These are phyloP conservation scores for Aspergillus japonicus DNA, from an alignment of 2,329 filamentous ascomycete genomes.

Conservation along the genomic window DNA sequence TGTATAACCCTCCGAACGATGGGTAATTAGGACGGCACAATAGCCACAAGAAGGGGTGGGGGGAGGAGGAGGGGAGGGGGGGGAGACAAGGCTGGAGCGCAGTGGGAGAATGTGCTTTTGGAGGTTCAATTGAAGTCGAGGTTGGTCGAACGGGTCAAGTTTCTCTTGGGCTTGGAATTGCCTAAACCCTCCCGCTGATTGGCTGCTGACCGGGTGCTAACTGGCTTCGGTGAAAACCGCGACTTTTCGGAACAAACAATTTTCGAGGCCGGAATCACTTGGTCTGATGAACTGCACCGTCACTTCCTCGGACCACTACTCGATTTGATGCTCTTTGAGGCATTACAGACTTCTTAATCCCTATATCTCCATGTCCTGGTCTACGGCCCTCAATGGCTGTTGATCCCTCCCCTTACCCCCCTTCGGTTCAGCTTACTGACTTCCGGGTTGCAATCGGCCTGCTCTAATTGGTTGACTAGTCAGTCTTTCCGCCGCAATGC, in stretches of 20 bases:
- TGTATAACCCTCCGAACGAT: conserved; percentile 38
- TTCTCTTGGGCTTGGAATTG: conserved; percentile 37
- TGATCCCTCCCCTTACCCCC: not conserved
- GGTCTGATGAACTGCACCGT: not conserved
- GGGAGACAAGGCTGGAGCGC: conserved; percentile 25
- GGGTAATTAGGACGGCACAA: conserved; percentile 31
- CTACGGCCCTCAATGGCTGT: not conserved
- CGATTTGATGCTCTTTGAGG: not conserved
- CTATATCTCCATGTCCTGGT: not conserved
- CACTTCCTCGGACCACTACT: not conserved
- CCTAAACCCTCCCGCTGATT: conserved; percentile 41
- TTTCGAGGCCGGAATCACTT: conserved; percentile 12
- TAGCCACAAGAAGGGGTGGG: conserved; percentile 31
- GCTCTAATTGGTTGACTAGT: conserved; percentile 13
- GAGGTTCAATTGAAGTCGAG: conserved; percentile 33
- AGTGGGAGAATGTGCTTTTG: conserved; percentile 33
- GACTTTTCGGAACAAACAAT: conserved; percentile 33
- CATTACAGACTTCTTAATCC: not conserved
- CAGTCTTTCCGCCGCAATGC: conserved; percentile 35
- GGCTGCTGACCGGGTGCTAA: conserved; percentile 27
- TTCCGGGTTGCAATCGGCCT: not conserved
- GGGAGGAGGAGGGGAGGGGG: conserved; percentile 27
- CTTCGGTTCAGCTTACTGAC: not conserved
- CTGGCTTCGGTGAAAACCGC: conserved; percentile 40
- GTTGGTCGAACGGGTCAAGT: conserved; percentile 36